These are phyloP conservation scores for Przewalskia tangutica DNA, from an alignment of 257 asterid genomes.

Conservation along the genomic window DNA sequence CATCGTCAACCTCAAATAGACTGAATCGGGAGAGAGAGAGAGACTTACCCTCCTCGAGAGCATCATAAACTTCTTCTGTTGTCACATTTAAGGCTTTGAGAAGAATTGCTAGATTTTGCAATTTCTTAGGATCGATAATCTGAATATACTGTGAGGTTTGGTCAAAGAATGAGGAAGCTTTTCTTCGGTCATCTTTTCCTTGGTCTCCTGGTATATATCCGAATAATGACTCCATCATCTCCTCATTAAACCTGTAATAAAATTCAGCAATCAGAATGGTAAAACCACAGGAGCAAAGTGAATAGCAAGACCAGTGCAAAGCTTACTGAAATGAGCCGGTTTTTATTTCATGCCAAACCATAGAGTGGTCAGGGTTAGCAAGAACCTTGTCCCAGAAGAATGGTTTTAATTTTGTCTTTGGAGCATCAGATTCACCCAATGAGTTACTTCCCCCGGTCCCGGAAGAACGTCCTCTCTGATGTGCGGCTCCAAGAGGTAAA, in stretches of 20 bases:
- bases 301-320: neutral
- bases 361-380: slow-evolving; percentile 78
- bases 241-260: slow-evolving; percentile 71
- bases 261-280: neutral
- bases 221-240: slow-evolving; percentile 87
- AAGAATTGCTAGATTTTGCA: slow-evolving; percentile 87
- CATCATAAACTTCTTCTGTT: slow-evolving; percentile 81
- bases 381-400: slow-evolving; percentile 97
- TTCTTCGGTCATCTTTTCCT: slow-evolving; percentile 32
- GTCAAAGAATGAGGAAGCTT: slow-evolving; percentile 33
- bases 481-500: slow-evolving; percentile 37
- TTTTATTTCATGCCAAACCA: slow-evolving; percentile 96
- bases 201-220: slow-evolving; percentile 49
- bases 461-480: slow-evolving; percentile 33
- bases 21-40: neutral
- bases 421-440: slow-evolving; percentile 47
- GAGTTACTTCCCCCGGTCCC: slow-evolving; percentile 21
- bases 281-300: neutral
- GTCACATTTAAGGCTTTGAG: slow-evolving; percentile 87
- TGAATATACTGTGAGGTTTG: slow-evolving; percentile 43
- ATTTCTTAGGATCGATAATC: slow-evolving; percentile 75
- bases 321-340: slow-evolving; percentile 96
- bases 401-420: slow-evolving; percentile 87
- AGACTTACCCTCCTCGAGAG: slow-evolving; percentile 60
- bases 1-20: neutral